A percentile compares a stretch with the other conserved stretches of the same genome.
These are phyloP conservation scores for Colletotrichum sidae DNA, from an alignment of 2,329 filamentous ascomycete genomes.

Conservation along the genomic window DNA sequence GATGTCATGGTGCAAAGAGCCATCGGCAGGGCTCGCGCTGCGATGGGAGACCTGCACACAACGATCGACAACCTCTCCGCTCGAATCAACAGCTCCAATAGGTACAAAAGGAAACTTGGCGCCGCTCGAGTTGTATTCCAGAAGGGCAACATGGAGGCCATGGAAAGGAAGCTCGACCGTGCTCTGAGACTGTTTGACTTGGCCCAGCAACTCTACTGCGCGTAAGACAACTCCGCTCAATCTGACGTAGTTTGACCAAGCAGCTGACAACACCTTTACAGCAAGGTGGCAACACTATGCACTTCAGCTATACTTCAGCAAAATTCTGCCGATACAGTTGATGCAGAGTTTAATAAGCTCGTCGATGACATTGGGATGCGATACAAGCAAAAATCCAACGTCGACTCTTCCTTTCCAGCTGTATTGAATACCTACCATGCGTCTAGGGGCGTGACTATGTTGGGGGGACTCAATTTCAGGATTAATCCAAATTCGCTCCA, in stretches of 20 bases:
- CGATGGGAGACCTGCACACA: not conserved
- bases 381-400: too few relatives aligned
- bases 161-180: conserved; percentile 36
- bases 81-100: conserved; percentile 34
- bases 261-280: not conserved
- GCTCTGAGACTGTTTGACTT: conserved; percentile 37
- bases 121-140: conserved; percentile 39
- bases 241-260: not conserved
- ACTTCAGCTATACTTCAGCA: not conserved
- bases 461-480: not conserved
- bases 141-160: conserved; percentile 37
- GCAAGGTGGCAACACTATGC: not conserved
- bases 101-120: conserved; percentile 36
- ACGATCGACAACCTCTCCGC: conserved; percentile 3
- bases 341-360: too few relatives aligned
- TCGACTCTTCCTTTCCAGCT: too few relatives aligned
- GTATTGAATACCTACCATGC: not conserved
- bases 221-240: conserved; percentile 31
- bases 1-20: conserved; percentile 7
- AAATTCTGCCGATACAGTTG: too few relatives aligned
- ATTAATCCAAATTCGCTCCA: not conserved
- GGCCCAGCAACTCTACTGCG: conserved; percentile 37
- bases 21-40: not conserved
- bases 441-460: not conserved
- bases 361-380: too few relatives aligned